Percentiles rank a stretch among this genome's conserved stretches.
These are phyloP conservation scores for Diaporthe sp. DNA, from an alignment of 2,329 filamentous ascomycete species.

Conservation along the genomic window DNA sequence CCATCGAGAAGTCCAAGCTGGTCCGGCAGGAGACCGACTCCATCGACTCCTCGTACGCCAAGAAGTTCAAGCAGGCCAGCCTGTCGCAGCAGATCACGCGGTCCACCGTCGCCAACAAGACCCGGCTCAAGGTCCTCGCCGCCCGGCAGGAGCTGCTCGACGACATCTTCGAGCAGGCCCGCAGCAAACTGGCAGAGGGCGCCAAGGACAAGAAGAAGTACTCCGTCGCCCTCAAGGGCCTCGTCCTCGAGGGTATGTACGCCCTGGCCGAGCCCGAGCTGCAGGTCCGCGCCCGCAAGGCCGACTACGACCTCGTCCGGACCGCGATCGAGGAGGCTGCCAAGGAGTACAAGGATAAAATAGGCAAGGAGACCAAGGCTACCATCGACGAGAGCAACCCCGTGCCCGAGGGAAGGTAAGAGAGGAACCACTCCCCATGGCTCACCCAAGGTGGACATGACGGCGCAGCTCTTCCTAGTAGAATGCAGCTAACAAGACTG, in stretches of 20 bases:
- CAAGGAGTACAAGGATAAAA: slow-evolving; percentile 86
- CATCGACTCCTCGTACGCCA: slow-evolving; percentile 95
- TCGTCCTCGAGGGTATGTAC: slow-evolving; percentile 93
- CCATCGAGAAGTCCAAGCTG: slow-evolving; percentile 98
- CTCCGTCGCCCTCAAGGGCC: slow-evolving; percentile 79
- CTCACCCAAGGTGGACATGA: neutral
- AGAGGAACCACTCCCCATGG: slow-evolving; percentile 44
- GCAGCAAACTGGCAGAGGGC: slow-evolving; percentile 76
- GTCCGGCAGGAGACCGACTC: slow-evolving; percentile 94
- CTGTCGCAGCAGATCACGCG: slow-evolving; percentile 99
- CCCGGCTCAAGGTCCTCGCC: slow-evolving; percentile 87
- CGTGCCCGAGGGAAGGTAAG: slow-evolving; percentile 87
- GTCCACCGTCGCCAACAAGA: slow-evolving; percentile 97
- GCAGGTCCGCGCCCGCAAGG: slow-evolving; percentile 81
- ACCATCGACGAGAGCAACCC: slow-evolving; percentile 84
- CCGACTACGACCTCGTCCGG: slow-evolving; percentile 81
- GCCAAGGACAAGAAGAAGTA: slow-evolving; percentile 82
- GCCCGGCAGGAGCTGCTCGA: slow-evolving; percentile 94
- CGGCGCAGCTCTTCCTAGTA: neutral
- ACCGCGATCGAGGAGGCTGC: slow-evolving; percentile 83
- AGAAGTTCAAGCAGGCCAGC: slow-evolving; percentile 98
- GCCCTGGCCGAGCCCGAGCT: slow-evolving; percentile 86
- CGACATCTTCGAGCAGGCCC: slow-evolving; percentile 85
- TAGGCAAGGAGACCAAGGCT: slow-evolving; percentile 77
- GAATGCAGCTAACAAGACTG: slow-evolving; percentile 26